Base-by-base conservation (phyloP, 169 alveolate genomes). In the Plasmodium sp. region DNA sequence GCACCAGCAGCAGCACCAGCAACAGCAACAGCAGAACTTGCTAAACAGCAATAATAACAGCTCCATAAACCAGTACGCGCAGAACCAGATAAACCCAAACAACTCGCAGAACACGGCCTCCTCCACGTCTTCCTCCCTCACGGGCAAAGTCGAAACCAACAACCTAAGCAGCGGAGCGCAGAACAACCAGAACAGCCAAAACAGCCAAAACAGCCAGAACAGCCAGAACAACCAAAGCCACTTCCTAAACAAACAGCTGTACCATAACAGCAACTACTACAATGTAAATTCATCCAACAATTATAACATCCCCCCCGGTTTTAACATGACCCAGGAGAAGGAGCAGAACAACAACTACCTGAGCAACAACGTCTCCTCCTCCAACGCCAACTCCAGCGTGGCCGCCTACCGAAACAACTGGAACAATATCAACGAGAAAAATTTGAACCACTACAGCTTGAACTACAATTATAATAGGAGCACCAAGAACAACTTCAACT, bases 361-460 rank as follows among this genome's bases (percentile, higher is more conserved):
- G 12, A 81, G 73, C 51, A 90, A 79, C 16, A 90, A 36, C 51
- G 91, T 90, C 5, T 62, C 83, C 2, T 80, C 94, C 27, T 62
- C 84, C 54, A 90, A 81, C 81, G 74, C 88, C 34, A 90, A 90
- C 54, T 62, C 84, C 36, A 81, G 58, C 33, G 94, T 51, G 34
- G 43, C 54, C 12, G 81, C 90, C 10, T 90, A 90, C 33, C 31
- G 94, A 62, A 90, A 80, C 41, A 90, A 39, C 27, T 90, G 94
- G 94, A 90, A 51, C 51, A 81, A 54, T 81, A 81, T 90, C 67
- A 90, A 90, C 82, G 94, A 90, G 43, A 90, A 90, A 31, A 90
- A 81, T 31, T 54, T 90, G 62, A 90, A 81, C 31, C 94, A 90
- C 41, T 90, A 90, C 74, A 90, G 54, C 31, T 22, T 81, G 58